A percentile compares a stretch with the other conserved stretches of the same genome.
These are phyloP conservation scores for Ampelocalamus luodianensis DNA, from an alignment of 176 grass and related monocot genomes.

Conservation along the genomic window DNA sequence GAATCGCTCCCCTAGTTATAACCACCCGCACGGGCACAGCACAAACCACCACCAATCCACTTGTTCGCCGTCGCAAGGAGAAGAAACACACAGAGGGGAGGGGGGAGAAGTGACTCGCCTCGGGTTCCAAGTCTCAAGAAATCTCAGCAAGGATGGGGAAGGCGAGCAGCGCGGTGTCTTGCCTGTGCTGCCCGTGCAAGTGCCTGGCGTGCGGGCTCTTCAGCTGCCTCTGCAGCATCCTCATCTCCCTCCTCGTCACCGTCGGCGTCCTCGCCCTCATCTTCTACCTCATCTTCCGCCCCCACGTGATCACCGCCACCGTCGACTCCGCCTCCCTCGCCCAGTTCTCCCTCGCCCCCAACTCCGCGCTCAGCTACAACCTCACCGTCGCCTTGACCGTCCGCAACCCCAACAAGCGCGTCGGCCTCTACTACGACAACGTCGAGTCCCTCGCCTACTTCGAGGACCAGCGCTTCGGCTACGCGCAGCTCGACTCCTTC, in stretches of 20 bases:
- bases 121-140: neutral
- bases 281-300: conserved; percentile 76
- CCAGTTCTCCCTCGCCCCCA: conserved; percentile 18
- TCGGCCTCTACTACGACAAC: conserved; percentile 71
- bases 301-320: conserved; percentile 56
- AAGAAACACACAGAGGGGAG: too few species aligned
- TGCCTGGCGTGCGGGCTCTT: conserved; percentile 57
- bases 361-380: conserved; percentile 36
- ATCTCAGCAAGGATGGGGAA: conserved; percentile 38
- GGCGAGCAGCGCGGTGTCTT: conserved; percentile 49
- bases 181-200: conserved; percentile 66
- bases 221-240: conserved; percentile 64
- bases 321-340: conserved; percentile 58
- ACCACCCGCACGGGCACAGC: neutral
- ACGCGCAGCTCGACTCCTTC: conserved; percentile 48
- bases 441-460: conserved; percentile 55
- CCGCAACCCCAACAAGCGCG: conserved; percentile 74
- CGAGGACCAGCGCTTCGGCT: conserved; percentile 58
- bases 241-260: conserved; percentile 47
- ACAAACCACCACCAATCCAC: neutral
- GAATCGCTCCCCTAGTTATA: neutral
- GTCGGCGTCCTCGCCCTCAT: conserved; percentile 47
- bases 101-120: too few species aligned
- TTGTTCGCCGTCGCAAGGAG: neutral
- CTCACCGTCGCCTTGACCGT: conserved; percentile 53